A percentile compares a stretch with the other conserved stretches of the same genome.
Conservation (phyloP, 148 eudicot genomes). For the Hydrangea macrophylla region DNA sequence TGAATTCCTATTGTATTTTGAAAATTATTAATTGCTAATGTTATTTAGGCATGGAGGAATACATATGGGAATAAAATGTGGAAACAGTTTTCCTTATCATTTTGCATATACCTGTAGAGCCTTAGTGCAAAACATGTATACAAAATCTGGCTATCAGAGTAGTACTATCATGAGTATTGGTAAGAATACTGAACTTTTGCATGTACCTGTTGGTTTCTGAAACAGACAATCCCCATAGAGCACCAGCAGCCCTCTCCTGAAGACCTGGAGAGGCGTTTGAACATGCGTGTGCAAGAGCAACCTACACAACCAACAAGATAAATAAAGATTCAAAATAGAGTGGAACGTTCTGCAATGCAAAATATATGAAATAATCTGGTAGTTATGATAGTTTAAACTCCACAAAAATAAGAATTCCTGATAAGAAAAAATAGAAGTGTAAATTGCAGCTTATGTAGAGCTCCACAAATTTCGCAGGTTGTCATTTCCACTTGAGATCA, state of each 20-base stretch:
- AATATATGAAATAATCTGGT: not conserved
- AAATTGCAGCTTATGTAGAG: not conserved
- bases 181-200: not conserved
- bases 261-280: slow-evolving; percentile 89
- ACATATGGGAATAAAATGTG: too few species aligned
- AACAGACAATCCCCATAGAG: slow-evolving; percentile 95
- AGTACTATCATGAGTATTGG: not conserved
- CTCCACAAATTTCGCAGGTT: too few species aligned
- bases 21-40: too few species aligned
- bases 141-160: too few species aligned
- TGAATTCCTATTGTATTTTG: too few species aligned
- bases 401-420: not conserved
- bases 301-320: slow-evolving; percentile 42
- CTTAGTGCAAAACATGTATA: too few species aligned
- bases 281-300: slow-evolving; percentile 87
- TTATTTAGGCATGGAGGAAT: too few species aligned
- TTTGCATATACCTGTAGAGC: too few species aligned
- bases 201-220: slow-evolving; percentile 90
- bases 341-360: not conserved
- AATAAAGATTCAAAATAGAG: not conserved
- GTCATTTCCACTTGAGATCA: too few species aligned
- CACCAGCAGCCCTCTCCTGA: slow-evolving; percentile 99
- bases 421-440: not conserved
- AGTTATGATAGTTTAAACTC: not conserved
- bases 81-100: too few species aligned